phyloP scores from a whole-genome alignment of 2,329 filamentous ascomycete species.

The Phaeosphaeria sp. region DNA sequence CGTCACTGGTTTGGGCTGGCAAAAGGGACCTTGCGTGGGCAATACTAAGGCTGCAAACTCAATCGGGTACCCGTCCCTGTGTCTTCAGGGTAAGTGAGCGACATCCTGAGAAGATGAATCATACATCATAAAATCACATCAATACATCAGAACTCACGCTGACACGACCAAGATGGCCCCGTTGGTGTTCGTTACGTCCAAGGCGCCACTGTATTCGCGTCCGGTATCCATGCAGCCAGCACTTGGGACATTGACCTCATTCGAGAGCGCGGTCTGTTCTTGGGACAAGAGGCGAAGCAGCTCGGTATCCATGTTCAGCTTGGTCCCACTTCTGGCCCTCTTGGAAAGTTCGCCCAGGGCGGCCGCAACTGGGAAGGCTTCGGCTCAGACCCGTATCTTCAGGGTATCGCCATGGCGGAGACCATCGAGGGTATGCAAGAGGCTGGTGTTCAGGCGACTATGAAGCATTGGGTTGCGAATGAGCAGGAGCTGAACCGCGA shows the following conservation, averaged over 20 bases:
- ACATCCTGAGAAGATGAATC: neutral
- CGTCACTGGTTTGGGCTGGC: constrained; percentile 46
- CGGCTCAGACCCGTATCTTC: constrained; percentile 57
- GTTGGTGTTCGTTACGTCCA: constrained; percentile 48
- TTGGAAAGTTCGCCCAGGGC: constrained; percentile 48
- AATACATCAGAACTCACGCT: neutral
- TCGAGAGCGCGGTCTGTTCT: constrained; percentile 41
- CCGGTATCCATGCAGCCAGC: constrained; percentile 47
- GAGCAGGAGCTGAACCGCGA: constrained; percentile 68
- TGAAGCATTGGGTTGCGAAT: constrained; percentile 64
- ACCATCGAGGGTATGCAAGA: constrained; percentile 56
- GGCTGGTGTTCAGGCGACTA: constrained; percentile 51
- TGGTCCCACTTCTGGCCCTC: constrained; percentile 52
- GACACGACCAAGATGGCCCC: constrained; percentile 42
- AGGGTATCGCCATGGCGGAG: constrained; percentile 52
- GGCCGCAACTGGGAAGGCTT: constrained; percentile 60
- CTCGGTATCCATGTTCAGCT: constrained; percentile 54
- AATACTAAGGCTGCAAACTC: constrained; percentile 44
- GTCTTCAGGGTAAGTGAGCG: constrained; percentile 44
- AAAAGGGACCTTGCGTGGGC: constrained; percentile 44
- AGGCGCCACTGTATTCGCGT: constrained; percentile 48
- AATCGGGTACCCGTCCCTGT: constrained; percentile 47
- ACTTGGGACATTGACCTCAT: constrained; percentile 49
- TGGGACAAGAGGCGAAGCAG: constrained; percentile 49
- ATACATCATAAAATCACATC: neutral